Conservation (phyloP, 352 stramenopile species). For the Pythium coloratum region DNA sequence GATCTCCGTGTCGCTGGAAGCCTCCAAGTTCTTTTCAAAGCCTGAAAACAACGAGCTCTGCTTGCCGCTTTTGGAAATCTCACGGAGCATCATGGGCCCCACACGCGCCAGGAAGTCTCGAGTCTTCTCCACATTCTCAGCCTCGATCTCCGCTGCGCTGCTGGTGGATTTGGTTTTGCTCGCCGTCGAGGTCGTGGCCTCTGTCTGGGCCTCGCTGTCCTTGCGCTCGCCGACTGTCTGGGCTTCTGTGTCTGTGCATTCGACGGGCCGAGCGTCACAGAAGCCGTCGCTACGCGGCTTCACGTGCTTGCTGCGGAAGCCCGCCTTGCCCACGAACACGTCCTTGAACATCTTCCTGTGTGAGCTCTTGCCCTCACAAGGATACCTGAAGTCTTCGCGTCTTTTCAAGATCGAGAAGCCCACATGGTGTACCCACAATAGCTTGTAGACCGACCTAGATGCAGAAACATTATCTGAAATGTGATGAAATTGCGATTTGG, state of each 20-base stretch:
- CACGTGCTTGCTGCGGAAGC: conserved; percentile 57
- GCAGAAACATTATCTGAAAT: neutral
- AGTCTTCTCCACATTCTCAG: conserved; percentile 32
- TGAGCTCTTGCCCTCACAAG: neutral
- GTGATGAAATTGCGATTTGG: neutral
- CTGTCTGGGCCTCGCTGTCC: conserved; percentile 49
- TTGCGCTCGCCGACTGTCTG: conserved; percentile 40
- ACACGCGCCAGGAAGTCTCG: conserved; percentile 44
- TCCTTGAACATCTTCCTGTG: conserved; percentile 57
- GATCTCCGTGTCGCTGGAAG: conserved; percentile 67
- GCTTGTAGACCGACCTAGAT: neutral
- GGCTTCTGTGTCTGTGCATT: conserved; percentile 36
- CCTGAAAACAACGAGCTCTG: conserved; percentile 52
- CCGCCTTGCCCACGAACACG: conserved; percentile 42
- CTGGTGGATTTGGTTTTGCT: conserved; percentile 15
- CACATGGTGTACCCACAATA: neutral
- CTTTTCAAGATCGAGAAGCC: conserved; percentile 22
- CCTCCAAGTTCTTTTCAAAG: conserved; percentile 57
- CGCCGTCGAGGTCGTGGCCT: conserved; percentile 27
- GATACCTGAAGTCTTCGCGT: neutral
- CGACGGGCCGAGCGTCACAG: conserved; percentile 34
- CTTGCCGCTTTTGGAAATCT: conserved; percentile 49
- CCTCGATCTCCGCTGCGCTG: conserved; percentile 32
- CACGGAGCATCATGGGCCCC: conserved; percentile 53
- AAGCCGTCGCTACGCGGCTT: conserved; percentile 32